phyloP scores from a whole-genome alignment of 768 basidiomycete species.

The Cytidiella melzeri region DNA sequence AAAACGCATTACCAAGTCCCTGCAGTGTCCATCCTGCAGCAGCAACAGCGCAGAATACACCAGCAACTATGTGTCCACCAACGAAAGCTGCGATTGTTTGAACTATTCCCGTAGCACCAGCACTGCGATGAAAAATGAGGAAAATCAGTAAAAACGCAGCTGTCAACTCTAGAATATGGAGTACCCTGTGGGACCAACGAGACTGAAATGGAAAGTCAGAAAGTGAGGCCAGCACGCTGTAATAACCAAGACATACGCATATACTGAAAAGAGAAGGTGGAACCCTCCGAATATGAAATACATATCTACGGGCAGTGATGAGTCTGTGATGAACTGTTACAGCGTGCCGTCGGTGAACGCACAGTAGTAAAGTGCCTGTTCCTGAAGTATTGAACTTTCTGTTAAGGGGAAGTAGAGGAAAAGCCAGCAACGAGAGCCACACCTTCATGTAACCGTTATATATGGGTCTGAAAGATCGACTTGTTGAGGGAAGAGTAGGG shows the following conservation, averaged over 20 bases:
- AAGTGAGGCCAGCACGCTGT: too few species aligned
- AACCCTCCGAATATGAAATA: constrained; percentile 97
- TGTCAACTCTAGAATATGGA: background rate
- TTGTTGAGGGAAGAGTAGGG: too few species aligned
- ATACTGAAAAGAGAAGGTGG: constrained; percentile 88
- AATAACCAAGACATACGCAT: constrained; percentile 62
- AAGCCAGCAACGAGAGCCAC: too few species aligned
- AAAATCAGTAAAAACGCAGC: background rate
- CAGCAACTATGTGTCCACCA: constrained; percentile 68
- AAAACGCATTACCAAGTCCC: constrained; percentile 73
- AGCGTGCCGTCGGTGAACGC: constrained; percentile 25
- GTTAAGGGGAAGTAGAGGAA: too few species aligned
- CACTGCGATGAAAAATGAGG: constrained; percentile 37
- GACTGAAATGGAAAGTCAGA: constrained; percentile 43
- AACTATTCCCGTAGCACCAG: constrained; percentile 93
- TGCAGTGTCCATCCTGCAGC: constrained; percentile 87
- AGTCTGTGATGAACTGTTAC: constrained; percentile 16
- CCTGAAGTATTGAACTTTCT: too few species aligned
- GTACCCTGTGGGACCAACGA: constrained; percentile 88
- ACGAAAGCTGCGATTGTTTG: constrained; percentile 83
- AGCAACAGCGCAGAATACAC: constrained; percentile 72
- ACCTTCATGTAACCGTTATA: constrained; percentile 99
- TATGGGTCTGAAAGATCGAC: constrained; percentile 89
- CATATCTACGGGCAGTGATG: constrained; percentile 53
- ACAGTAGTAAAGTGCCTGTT: constrained; percentile 94